Evolutionary conservation across 1,284 basidiomycete species (phyloP).

Genomic region (Tylopilus sp.): DNA sequence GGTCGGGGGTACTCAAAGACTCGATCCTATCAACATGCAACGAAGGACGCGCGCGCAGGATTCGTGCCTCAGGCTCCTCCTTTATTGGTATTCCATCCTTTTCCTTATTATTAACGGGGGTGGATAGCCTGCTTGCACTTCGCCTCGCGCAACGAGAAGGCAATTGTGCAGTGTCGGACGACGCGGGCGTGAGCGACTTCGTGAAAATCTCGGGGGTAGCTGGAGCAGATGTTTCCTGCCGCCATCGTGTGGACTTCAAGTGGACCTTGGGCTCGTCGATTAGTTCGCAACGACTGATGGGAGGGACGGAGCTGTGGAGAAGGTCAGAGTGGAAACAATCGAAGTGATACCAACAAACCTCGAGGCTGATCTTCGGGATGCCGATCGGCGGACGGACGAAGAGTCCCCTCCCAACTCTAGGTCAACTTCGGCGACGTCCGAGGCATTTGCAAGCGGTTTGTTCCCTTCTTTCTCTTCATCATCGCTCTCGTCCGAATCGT

Average conservation of each 20-base stretch:
- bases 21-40: constrained; percentile 35
- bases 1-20: constrained; percentile 35
- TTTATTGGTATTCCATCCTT: constrained; percentile 43
- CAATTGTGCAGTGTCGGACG: constrained; percentile 19
- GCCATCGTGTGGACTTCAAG: constrained; percentile 49
- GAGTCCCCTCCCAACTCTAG: constrained; percentile 50
- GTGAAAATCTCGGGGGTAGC: constrained; percentile 21
- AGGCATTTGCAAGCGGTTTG: constrained; percentile 42
- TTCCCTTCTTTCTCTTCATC: constrained; percentile 46
- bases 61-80: constrained; percentile 48
- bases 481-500: constrained; percentile 52
- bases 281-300: constrained; percentile 20
- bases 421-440: constrained; percentile 46
- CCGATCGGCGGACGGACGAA: constrained; percentile 23
- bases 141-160: constrained; percentile 18
- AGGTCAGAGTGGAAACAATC: constrained; percentile 12
- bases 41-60: constrained; percentile 46
- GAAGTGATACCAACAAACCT: constrained; percentile 25
- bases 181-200: constrained; percentile 27
- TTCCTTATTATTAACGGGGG: constrained; percentile 33
- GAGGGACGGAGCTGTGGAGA: constrained; percentile 28
- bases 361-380: constrained; percentile 27
- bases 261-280: constrained; percentile 29
- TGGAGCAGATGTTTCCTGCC: constrained; percentile 46
- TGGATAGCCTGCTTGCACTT: constrained; percentile 30